phyloP scores from a whole-genome alignment of 306 rosid genomes.

The Acacia melanoxylon region DNA sequence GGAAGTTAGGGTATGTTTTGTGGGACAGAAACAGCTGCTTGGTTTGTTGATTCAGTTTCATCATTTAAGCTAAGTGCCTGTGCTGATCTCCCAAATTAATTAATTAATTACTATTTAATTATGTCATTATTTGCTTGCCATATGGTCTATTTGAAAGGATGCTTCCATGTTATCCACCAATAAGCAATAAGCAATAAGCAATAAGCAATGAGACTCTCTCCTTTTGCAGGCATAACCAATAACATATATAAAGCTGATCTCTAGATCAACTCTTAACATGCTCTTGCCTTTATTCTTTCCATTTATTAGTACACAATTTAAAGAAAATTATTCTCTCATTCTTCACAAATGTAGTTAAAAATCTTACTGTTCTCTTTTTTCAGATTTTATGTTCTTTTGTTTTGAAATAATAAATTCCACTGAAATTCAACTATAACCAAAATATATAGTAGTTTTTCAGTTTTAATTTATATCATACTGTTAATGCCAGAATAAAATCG shows the following conservation, averaged over 20 bases:
- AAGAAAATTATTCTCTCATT: not conserved
- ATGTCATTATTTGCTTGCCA: not conserved
- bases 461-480: too few species aligned
- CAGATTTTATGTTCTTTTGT: not conserved
- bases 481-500: too few species aligned
- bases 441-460: too few species aligned
- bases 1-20: not conserved
- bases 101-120: not conserved
- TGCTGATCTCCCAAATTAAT: not conserved
- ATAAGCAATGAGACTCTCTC: not conserved
- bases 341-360: not conserved
- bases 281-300: not conserved
- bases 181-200: not conserved
- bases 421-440: not conserved
- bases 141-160: not conserved
- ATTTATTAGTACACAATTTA: not conserved
- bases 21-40: not conserved
- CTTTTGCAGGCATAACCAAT: not conserved
- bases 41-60: not conserved
- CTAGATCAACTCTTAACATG: not conserved
- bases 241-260: not conserved
- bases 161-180: not conserved
- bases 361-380: not conserved
- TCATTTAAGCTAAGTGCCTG: not conserved
- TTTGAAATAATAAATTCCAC: not conserved